Evolutionary conservation across 768 basidiomycete species (phyloP).

Genomic region (Leccinum barrowsii): DNA sequence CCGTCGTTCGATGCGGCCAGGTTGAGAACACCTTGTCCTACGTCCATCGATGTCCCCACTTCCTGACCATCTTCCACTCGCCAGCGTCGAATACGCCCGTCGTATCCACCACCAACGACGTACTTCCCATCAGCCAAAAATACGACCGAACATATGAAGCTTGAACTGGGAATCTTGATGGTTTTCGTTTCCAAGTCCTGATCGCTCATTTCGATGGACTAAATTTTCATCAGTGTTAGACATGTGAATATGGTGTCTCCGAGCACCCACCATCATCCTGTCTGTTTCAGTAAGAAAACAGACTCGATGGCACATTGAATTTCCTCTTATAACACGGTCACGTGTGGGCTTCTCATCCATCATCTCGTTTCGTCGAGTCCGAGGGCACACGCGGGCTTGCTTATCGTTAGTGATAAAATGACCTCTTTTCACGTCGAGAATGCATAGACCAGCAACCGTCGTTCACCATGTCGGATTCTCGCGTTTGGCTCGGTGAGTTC

Average conservation of each 20-base stretch:
- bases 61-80: not conserved
- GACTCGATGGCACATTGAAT: too few species aligned
- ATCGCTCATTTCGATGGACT: not conserved
- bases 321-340: not conserved
- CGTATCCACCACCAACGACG: constrained; percentile 1
- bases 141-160: not conserved
- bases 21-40: not conserved
- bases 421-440: not conserved
- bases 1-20: constrained; percentile 3
- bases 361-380: too few species aligned
- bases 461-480: constrained; percentile 15
- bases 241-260: not conserved
- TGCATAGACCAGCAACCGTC: not conserved
- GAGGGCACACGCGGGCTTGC: too few species aligned
- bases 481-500: constrained; percentile 23
- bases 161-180: not conserved
- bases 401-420: constrained; percentile 9
- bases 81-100: constrained; percentile 2
- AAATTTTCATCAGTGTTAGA: not conserved
- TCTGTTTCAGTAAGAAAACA: too few species aligned
- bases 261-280: not conserved
- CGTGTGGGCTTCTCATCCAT: not conserved
- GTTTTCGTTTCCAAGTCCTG: not conserved
- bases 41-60: not conserved
- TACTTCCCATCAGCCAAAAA: constrained; percentile 2